phyloP scores from a whole-genome alignment of 129 eudicot genomes.

The Tagetes erecta region DNA sequence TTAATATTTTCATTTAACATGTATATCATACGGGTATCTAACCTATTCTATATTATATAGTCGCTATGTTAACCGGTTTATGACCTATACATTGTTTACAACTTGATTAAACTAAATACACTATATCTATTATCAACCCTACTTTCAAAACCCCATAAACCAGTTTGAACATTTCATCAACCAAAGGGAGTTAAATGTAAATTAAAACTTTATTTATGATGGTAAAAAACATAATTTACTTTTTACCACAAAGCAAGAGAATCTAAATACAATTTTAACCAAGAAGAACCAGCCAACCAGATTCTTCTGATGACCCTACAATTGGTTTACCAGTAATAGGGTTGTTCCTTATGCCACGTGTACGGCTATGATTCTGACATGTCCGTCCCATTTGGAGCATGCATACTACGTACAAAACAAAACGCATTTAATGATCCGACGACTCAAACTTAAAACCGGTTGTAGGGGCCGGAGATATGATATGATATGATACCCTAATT shows the following conservation, averaged over 20 bases:
- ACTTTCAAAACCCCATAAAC: not conserved
- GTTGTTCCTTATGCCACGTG: slow-evolving; percentile 36
- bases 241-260: slow-evolving; percentile 20
- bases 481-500: not conserved
- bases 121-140: no score
- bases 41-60: no score
- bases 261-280: slow-evolving; percentile 22
- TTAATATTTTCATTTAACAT: no score
- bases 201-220: not conserved
- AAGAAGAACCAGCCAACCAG: no score
- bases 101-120: no score
- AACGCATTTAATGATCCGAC: slow-evolving; percentile 22
- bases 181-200: slow-evolving; percentile 7
- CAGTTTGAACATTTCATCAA: not conserved
- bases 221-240: slow-evolving; percentile 33
- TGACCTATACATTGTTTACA: no score
- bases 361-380: slow-evolving; percentile 21
- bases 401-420: slow-evolving; percentile 4
- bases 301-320: slow-evolving; percentile 33
- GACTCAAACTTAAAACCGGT: not conserved
- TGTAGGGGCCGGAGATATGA: not conserved
- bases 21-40: no score
- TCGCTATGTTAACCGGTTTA: no score
- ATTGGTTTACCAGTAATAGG: slow-evolving; percentile 26
- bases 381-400: slow-evolving; percentile 5